Evolutionary conservation across 1,284 basidiomycete genomes (phyloP).

Genomic region (Naganishia albida): DNA sequence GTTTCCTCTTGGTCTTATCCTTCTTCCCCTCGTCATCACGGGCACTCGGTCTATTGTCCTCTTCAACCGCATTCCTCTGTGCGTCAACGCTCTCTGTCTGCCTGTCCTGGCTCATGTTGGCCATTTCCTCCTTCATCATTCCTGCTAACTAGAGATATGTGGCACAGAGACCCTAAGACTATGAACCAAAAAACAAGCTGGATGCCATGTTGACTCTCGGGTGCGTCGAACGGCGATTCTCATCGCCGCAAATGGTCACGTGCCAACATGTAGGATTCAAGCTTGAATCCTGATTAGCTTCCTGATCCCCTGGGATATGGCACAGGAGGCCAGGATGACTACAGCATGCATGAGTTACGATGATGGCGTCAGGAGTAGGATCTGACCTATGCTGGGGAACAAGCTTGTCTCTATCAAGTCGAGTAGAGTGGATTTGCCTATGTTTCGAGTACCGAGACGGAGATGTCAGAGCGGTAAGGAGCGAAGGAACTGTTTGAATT

Average conservation of each 20-base stretch:
- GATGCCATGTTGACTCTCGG: too few relatives aligned
- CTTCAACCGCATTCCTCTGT: not conserved
- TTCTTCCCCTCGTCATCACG: conserved; percentile 4
- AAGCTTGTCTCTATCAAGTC: conserved; percentile 53
- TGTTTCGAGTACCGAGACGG: too few relatives aligned
- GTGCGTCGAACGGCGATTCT: conserved; percentile 3
- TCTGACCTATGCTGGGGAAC: too few relatives aligned
- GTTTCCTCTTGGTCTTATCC: conserved; percentile 18
- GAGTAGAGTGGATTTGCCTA: conserved; percentile 53
- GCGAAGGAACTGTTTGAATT: not conserved
- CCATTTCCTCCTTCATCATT: too few relatives aligned
- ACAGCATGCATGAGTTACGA: too few relatives aligned
- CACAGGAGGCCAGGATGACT: conserved; percentile 32
- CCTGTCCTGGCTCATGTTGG: too few relatives aligned
- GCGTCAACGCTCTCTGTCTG: too few relatives aligned
- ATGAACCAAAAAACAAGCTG: too few relatives aligned
- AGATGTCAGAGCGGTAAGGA: too few relatives aligned
- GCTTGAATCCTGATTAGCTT: not conserved
- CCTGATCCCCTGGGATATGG: conserved; percentile 33
- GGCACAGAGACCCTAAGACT: too few relatives aligned
- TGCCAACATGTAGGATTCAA: not conserved
- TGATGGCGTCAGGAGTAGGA: too few relatives aligned
- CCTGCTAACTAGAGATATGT: too few relatives aligned
- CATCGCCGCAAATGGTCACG: not conserved
- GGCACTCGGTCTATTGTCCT: not conserved